phyloP scores from a whole-genome alignment of 805 yeast species.

The Metschnikowia peoriensis region DNA sequence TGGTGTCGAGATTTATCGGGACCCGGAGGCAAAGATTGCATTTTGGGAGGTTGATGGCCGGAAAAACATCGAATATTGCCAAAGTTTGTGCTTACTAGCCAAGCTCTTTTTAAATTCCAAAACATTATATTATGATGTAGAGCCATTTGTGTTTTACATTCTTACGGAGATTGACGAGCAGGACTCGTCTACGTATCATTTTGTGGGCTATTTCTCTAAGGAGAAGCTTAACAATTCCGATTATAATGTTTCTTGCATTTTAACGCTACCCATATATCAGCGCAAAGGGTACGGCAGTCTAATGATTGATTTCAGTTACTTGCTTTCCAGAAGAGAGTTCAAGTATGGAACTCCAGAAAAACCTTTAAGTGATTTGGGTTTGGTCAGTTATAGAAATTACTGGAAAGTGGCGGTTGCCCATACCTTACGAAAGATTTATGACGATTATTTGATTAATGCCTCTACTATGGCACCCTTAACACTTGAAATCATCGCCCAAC shows the following conservation, averaged over 20 bases:
- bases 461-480: slow-evolving; percentile 33
- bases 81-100: slow-evolving; percentile 84
- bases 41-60: slow-evolving; percentile 72
- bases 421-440: slow-evolving; percentile 33
- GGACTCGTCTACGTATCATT: slow-evolving; percentile 52
- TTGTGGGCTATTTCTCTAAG: slow-evolving; percentile 93
- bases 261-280: slow-evolving; percentile 86
- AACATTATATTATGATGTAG: slow-evolving; percentile 91
- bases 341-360: slow-evolving; percentile 93
- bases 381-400: slow-evolving; percentile 79
- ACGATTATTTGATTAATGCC: slow-evolving; percentile 14
- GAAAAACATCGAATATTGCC: slow-evolving; percentile 77
- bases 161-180: slow-evolving; percentile 62
- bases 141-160: slow-evolving; percentile 88
- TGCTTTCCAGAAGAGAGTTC: slow-evolving; percentile 70
- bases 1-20: slow-evolving; percentile 43
- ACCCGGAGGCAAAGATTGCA: slow-evolving; percentile 26
- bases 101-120: slow-evolving; percentile 88
- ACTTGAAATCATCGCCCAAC: slow-evolving; percentile 57
- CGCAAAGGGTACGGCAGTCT: slow-evolving; percentile 87
- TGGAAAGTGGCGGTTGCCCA: slow-evolving; percentile 73
- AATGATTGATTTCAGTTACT: slow-evolving; percentile 84
- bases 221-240: slow-evolving; percentile 73
- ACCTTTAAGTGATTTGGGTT: slow-evolving; percentile 84
- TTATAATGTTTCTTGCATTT: slow-evolving; percentile 85